Conservation (phyloP, 2,329 filamentous ascomycete genomes). For the Aspergillus terreus region DNA sequence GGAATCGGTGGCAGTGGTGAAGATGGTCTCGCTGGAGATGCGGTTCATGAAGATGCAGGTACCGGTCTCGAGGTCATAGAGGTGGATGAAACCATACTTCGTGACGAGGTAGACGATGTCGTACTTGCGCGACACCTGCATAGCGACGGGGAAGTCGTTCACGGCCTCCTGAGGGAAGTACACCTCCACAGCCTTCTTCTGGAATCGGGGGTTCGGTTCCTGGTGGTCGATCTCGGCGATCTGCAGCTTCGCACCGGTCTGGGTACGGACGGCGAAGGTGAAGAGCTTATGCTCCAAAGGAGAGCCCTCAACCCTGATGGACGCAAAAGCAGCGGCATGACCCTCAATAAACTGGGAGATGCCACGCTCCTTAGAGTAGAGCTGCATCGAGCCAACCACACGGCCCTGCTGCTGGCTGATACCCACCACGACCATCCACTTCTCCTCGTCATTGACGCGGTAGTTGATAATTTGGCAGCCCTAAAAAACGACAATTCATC, state of each 20-base stretch:
- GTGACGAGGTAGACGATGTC: conserved; percentile 96
- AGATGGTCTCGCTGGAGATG: conserved; percentile 98
- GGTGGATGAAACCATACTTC: conserved; percentile 98
- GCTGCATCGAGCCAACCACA: conserved; percentile 92
- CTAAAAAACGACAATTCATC: conserved; percentile 42
- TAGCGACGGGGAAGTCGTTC: conserved; percentile 96
- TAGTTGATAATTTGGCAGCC: conserved; percentile 99
- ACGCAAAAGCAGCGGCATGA: conserved; percentile 92
- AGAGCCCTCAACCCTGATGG: conserved; percentile 81
- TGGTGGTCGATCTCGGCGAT: conserved; percentile 96
- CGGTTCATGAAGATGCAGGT: conserved; percentile 99
- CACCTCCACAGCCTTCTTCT: conserved; percentile 95
- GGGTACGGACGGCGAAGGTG: conserved; percentile 89
- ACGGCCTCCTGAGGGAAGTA: conserved; percentile 95
- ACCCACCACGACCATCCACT: conserved; percentile 97
- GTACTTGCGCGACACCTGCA: conserved; percentile 96
- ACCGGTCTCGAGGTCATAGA: conserved; percentile 95
- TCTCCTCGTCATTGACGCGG: conserved; percentile 88
- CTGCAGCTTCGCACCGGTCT: conserved; percentile 89
- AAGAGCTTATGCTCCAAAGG: conserved; percentile 91
- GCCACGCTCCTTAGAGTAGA: conserved; percentile 91
- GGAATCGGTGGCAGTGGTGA: conserved; percentile 81
- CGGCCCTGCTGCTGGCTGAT: conserved; percentile 91
- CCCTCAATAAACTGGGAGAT: conserved; percentile 98
- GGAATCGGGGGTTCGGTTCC: conserved; percentile 80